Conservation (phyloP, 2,329 filamentous ascomycete species). For the Plenodomus lindquistii region DNA sequence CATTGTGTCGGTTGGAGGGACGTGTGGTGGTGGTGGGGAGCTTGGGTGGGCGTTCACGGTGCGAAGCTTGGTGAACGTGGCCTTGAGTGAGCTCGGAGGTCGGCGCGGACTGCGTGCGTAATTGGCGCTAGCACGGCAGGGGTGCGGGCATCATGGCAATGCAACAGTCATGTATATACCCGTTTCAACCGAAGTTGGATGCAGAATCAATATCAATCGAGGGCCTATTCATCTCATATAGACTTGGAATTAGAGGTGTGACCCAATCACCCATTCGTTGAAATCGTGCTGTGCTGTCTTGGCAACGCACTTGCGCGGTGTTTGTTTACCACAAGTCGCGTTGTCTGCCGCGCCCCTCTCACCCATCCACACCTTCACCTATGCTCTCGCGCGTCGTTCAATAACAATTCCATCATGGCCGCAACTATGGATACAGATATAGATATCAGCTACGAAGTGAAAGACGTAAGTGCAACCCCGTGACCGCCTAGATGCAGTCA, state of each 20-base stretch:
- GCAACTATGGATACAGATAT: slow-evolving; percentile 29
- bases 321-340: slow-evolving; percentile 42
- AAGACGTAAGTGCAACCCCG: slow-evolving; percentile 36
- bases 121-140: slow-evolving; percentile 28
- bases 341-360: slow-evolving; percentile 8
- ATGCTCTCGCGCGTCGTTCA: slow-evolving; percentile 18
- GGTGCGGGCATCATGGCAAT: slow-evolving; percentile 7
- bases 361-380: slow-evolving; percentile 15
- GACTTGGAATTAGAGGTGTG: neutral
- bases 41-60: slow-evolving; percentile 12
- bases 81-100: slow-evolving; percentile 27
- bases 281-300: slow-evolving; percentile 3
- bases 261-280: neutral
- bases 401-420: slow-evolving; percentile 31
- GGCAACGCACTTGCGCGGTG: slow-evolving; percentile 18
- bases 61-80: slow-evolving; percentile 39
- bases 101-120: slow-evolving; percentile 29
- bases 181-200: neutral
- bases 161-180: neutral
- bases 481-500: neutral
- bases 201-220: neutral
- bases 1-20: slow-evolving; percentile 58
- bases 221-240: neutral
- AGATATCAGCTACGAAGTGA: slow-evolving; percentile 35
- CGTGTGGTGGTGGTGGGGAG: slow-evolving; percentile 22